Conservation (phyloP, 1,284 basidiomycete species). For the Tilletia indica region DNA sequence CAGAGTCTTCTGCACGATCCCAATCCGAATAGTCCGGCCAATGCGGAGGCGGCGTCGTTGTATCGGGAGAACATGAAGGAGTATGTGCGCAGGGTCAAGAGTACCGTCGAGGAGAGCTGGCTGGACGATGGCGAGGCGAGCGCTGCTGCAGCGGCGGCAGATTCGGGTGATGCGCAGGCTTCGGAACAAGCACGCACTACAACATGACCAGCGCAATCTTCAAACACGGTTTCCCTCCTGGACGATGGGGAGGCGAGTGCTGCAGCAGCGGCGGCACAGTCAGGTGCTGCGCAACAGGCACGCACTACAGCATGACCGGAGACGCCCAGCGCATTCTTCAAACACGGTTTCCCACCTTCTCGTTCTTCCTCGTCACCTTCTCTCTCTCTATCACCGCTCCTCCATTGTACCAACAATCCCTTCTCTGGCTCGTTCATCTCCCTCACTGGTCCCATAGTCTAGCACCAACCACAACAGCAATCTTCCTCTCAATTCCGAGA, state of each 20-base stretch:
- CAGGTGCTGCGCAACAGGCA: too few relatives aligned
- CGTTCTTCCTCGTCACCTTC: not conserved
- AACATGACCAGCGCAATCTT: not conserved
- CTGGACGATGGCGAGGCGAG: constrained; percentile 43
- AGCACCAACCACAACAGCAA: too few relatives aligned
- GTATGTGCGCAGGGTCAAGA: constrained; percentile 86
- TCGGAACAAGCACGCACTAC: not conserved
- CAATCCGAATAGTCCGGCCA: constrained; percentile 95
- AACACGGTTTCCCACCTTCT: not conserved
- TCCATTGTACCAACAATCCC: too few relatives aligned
- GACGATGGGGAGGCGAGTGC: too few relatives aligned
- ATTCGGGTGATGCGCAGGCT: not conserved
- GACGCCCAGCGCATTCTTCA: too few relatives aligned
- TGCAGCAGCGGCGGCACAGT: too few relatives aligned
- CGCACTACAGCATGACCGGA: too few relatives aligned
- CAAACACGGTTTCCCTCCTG: not conserved
- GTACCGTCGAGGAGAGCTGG: constrained; percentile 58
- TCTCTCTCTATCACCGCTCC: not conserved
- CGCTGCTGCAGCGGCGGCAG: constrained; percentile 3
- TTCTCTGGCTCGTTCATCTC: too few relatives aligned
- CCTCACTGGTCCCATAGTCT: too few relatives aligned
- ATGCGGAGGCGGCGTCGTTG: constrained; percentile 92
- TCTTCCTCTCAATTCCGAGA: too few relatives aligned
- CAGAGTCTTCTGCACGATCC: constrained; percentile 94
- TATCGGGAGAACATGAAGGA: constrained; percentile 99